Percentiles rank a stretch among this genome's conserved stretches.
phyloP scores from a whole-genome alignment of 768 basidiomycete species.

The Trametes maxima region DNA sequence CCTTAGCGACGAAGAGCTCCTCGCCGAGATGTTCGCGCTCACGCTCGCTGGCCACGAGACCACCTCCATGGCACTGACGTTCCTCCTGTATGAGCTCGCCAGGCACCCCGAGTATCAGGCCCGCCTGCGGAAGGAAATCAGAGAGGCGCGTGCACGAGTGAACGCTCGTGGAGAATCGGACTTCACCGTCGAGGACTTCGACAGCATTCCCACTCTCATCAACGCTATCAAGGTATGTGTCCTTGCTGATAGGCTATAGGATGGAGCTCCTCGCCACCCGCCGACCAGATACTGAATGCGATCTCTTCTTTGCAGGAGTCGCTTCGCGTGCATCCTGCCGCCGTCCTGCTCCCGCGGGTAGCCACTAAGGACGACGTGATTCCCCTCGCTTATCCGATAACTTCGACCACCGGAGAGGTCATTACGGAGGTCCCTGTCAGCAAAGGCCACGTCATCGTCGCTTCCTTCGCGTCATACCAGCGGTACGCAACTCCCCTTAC shows the following conservation, averaged over 20 bases:
- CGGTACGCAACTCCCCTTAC: slow-evolving; percentile 5
- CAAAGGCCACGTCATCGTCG: slow-evolving; percentile 5
- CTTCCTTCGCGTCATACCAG: slow-evolving; percentile 9
- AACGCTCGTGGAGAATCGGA: slow-evolving; percentile 7
- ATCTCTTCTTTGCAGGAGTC: slow-evolving; percentile 20
- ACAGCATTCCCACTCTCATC: slow-evolving; percentile 2
- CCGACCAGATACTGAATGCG: no score
- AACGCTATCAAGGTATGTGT: slow-evolving; percentile 19
- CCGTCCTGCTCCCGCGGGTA: slow-evolving; percentile 21
- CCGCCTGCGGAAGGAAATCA: slow-evolving; percentile 22
- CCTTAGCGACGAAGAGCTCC: slow-evolving; percentile 20
- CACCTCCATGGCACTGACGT: slow-evolving; percentile 17
- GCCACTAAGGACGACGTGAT: slow-evolving; percentile 29
- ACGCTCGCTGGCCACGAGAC: slow-evolving; percentile 23
- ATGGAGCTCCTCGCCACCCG: background rate
- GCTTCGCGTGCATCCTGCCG: slow-evolving; percentile 26
- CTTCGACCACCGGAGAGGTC: background rate
- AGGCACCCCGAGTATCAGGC: slow-evolving; percentile 12
- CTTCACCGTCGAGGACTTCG: slow-evolving; percentile 22
- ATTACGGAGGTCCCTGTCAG: slow-evolving; percentile 13
- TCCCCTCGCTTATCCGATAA: slow-evolving; percentile 22
- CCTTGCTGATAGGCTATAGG: background rate
- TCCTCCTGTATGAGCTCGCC: slow-evolving; percentile 19
- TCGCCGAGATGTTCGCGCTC: slow-evolving; percentile 23
- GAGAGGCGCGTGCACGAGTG: slow-evolving; percentile 3